phyloP scores from a whole-genome alignment of 2,329 filamentous ascomycete genomes.

The Botrytis medusae region DNA sequence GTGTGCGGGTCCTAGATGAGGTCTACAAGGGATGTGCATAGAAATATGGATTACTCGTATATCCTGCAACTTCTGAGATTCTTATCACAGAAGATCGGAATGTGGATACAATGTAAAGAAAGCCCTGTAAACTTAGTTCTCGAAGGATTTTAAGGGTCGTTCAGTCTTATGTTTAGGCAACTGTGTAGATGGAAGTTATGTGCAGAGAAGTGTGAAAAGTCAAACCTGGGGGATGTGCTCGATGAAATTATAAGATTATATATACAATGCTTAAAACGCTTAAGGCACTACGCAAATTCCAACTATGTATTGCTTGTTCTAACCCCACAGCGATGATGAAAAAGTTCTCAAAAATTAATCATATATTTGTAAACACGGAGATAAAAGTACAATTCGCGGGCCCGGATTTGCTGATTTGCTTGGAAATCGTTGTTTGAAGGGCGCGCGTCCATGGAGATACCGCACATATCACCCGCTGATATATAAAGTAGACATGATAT shows the following conservation, averaged over 20 bases:
- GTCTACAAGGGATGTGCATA: conserved; percentile 1
- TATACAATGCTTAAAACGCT: not conserved
- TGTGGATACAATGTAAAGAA: not conserved
- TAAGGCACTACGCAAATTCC: not conserved
- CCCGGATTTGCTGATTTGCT: not conserved
- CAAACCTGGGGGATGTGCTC: not conserved
- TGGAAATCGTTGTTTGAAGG: not conserved
- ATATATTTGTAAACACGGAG: not conserved
- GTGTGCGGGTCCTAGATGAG: not conserved
- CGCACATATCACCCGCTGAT: not conserved
- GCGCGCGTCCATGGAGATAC: conserved; percentile 7
- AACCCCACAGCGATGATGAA: not conserved
- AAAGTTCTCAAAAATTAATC: not conserved
- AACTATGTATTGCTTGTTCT: not conserved
- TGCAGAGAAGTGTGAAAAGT: not conserved
- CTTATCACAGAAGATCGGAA: not conserved
- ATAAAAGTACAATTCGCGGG: not conserved
- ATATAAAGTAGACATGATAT: too few species aligned
- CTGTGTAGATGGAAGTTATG: not conserved
- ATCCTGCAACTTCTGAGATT: not conserved
- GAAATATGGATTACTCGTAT: conserved; percentile 8
- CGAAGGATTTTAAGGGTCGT: not conserved
- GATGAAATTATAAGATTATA: not conserved
- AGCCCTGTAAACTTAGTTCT: not conserved
- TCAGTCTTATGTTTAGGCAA: not conserved